These are phyloP conservation scores for Cinnamomum chago DNA, from an alignment of 164 flowering plant species.

Conservation along the genomic window DNA sequence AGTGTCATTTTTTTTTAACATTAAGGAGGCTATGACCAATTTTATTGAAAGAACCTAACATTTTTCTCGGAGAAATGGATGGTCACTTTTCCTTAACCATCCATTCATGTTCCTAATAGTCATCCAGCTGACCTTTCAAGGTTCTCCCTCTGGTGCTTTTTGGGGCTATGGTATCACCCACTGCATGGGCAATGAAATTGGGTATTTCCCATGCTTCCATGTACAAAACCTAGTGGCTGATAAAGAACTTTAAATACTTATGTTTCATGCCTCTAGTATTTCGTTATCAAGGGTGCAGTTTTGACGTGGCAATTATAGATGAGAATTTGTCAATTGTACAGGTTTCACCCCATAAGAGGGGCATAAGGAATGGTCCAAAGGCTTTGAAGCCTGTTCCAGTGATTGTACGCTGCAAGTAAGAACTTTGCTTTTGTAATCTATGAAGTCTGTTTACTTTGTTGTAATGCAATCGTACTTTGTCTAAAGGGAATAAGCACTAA, in stretches of 20 bases:
- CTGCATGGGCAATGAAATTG: not conserved
- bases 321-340: constrained; percentile 23
- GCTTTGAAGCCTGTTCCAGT: constrained; percentile 87
- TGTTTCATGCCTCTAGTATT: no score
- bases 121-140: no score
- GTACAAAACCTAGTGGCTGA: not conserved
- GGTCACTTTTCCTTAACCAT: no score
- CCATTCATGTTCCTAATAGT: no score
- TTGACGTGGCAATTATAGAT: not conserved
- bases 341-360: constrained; percentile 66
- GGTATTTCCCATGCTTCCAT: not conserved
- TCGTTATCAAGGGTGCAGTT: no score
- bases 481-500: not conserved
- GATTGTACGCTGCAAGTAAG: constrained; percentile 84
- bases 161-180: not conserved
- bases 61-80: no score
- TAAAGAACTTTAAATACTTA: no score
- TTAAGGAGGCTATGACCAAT: no score
- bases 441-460: not conserved
- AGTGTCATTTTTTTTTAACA: no score
- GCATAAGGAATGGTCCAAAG: constrained; percentile 90
- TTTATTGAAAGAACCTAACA: no score
- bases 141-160: no score
- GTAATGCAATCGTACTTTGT: not conserved
- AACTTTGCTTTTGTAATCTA: not conserved